phyloP scores from a whole-genome alignment of 2,329 filamentous ascomycete species.

The Lecanicillium sp. region DNA sequence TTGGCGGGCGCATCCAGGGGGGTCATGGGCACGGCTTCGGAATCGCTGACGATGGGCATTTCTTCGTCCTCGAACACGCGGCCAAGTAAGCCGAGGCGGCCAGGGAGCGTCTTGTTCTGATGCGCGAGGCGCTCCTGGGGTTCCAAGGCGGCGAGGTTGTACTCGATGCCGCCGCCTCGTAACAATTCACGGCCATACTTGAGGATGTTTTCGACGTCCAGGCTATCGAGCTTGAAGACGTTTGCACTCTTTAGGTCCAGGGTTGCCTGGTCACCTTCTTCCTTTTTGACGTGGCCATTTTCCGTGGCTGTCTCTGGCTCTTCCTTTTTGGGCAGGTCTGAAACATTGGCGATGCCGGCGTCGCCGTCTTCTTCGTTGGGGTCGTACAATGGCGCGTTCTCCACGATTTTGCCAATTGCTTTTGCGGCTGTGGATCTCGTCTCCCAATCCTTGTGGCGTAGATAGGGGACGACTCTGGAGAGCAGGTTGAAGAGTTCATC shows the following conservation, averaged over 20 bases:
- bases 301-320: conserved; percentile 23
- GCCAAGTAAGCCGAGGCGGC: conserved; percentile 76
- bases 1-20: conserved; percentile 32
- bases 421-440: conserved; percentile 89
- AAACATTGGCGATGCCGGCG: conserved; percentile 36
- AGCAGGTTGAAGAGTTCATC: conserved; percentile 96
- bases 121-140: conserved; percentile 73
- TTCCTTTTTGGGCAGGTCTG: conserved; percentile 35
- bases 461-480: conserved; percentile 87
- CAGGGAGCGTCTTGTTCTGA: conserved; percentile 80
- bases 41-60: conserved; percentile 49
- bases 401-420: conserved; percentile 87
- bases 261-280: conserved; percentile 45
- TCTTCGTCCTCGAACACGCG: conserved; percentile 81
- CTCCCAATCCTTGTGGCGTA: conserved; percentile 94
- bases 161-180: conserved; percentile 80
- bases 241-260: conserved; percentile 43
- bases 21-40: conserved; percentile 31
- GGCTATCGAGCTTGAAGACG: conserved; percentile 61
- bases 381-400: conserved; percentile 80
- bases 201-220: conserved; percentile 74
- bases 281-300: conserved; percentile 42
- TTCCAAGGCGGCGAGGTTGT: conserved; percentile 72
- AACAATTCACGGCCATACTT: conserved; percentile 78
- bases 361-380: conserved; percentile 71